Conservation (phyloP, 2,329 filamentous ascomycete genomes). For the Exserohilum rostratum region DNA sequence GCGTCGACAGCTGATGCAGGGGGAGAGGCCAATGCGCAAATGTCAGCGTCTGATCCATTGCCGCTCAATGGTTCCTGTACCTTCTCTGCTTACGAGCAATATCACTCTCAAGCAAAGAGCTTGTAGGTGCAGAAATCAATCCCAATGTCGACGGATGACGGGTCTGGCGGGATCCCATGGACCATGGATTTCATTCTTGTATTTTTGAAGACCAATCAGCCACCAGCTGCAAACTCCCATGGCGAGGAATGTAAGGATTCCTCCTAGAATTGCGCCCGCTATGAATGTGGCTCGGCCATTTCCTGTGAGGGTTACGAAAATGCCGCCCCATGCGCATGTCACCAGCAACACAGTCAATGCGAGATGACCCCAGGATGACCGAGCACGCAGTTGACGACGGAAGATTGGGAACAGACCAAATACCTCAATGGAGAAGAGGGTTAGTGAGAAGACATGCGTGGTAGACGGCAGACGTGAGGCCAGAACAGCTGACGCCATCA, state of each 20-base stretch:
- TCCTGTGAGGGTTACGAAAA: constrained; percentile 66
- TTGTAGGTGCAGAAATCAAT: constrained; percentile 40
- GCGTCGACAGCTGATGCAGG: constrained; percentile 28
- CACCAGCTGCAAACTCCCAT: constrained; percentile 98
- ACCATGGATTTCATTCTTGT: constrained; percentile 98
- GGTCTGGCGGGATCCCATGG: constrained; percentile 97
- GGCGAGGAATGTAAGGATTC: constrained; percentile 73
- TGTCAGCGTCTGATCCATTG: constrained; percentile 31
- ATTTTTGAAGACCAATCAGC: constrained; percentile 95
- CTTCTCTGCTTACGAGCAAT: constrained; percentile 38
- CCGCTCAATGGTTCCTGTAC: constrained; percentile 33
- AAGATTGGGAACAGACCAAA: constrained; percentile 99
- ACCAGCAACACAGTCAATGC: constrained; percentile 77
- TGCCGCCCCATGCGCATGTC: constrained; percentile 76
- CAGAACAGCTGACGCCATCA: constrained; percentile 95
- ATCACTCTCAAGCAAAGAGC: constrained; percentile 24
- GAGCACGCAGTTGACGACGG: constrained; percentile 81
- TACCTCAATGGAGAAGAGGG: constrained; percentile 94
- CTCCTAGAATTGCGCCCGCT: constrained; percentile 76
- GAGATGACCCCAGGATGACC: constrained; percentile 82
- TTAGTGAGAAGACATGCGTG: constrained; percentile 92
- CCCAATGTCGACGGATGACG: constrained; percentile 73
- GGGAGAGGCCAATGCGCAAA: constrained; percentile 22
- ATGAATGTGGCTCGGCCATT: constrained; percentile 64
- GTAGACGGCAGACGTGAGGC: constrained; percentile 88